Conservation (phyloP, 441 rosid species). For the Aleurites moluccanus region DNA sequence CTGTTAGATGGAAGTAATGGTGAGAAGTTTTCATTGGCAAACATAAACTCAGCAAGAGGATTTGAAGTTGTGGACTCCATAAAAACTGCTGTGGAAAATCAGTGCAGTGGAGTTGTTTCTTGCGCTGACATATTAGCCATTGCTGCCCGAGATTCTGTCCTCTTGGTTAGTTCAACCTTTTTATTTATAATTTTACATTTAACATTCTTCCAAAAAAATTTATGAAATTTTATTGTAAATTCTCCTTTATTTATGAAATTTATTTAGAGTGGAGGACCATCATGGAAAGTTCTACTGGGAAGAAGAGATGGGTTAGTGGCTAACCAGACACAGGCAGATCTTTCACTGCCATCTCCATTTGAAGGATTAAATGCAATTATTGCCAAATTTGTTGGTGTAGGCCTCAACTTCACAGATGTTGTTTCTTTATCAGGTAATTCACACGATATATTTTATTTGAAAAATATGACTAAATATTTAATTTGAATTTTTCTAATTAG, state of each 20-base stretch:
- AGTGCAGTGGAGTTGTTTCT: slow-evolving; percentile 60
- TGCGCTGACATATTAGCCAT: slow-evolving; percentile 64
- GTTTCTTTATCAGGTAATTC: slow-evolving; percentile 62
- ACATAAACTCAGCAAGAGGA: slow-evolving; percentile 39
- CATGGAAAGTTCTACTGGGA: slow-evolving; percentile 59
- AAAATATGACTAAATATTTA: too few relatives aligned
- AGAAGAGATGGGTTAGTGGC: slow-evolving; percentile 57
- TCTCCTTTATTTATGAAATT: not conserved
- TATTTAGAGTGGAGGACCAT: slow-evolving; percentile 61
- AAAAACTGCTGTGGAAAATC: slow-evolving; percentile 49
- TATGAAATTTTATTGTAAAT: too few relatives aligned
- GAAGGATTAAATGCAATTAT: slow-evolving; percentile 35
- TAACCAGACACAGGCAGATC: slow-evolving; percentile 36
- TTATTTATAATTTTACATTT: not conserved
- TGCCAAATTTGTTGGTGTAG: slow-evolving; percentile 45
- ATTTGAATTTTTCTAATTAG: too few relatives aligned
- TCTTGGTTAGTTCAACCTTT: slow-evolving; percentile 33
- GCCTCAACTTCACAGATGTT: slow-evolving; percentile 53
- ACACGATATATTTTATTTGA: too few relatives aligned
- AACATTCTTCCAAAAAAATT: not conserved
- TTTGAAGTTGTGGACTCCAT: slow-evolving; percentile 50
- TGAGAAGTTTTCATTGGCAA: slow-evolving; percentile 46
- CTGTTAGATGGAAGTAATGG: slow-evolving; percentile 47
- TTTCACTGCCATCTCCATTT: slow-evolving; percentile 41
- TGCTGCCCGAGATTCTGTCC: slow-evolving; percentile 50